Evolutionary conservation across 176 grass and related monocot genomes (phyloP).

Genomic region (Phoenix dactylifera): DNA sequence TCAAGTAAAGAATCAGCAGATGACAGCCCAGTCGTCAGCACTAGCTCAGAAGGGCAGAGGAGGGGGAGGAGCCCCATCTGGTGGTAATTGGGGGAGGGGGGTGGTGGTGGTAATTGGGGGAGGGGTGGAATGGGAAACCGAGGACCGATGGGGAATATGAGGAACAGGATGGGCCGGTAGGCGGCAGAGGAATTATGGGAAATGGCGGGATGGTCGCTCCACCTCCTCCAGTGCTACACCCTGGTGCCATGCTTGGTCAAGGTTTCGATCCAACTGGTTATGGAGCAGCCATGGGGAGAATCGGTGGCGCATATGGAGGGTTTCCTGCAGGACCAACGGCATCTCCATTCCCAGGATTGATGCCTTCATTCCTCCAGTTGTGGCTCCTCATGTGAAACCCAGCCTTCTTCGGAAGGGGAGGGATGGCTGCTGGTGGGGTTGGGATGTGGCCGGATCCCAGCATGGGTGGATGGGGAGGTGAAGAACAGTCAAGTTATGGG

Average conservation of each 20-base stretch:
- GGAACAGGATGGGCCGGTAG: slow-evolving; percentile 13
- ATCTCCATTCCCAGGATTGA: slow-evolving; percentile 19
- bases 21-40: neutral
- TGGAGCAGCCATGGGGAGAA: slow-evolving; percentile 13
- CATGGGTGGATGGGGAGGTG: slow-evolving; percentile 44
- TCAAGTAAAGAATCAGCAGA: slow-evolving; percentile 20
- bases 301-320: slow-evolving; percentile 10
- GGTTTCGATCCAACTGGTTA: slow-evolving; percentile 16
- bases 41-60: slow-evolving; percentile 20
- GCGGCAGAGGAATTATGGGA: slow-evolving; percentile 20
- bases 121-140: slow-evolving; percentile 23
- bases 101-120: slow-evolving; percentile 4
- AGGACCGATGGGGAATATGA: slow-evolving; percentile 17
- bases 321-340: slow-evolving; percentile 7
- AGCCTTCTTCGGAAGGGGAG: slow-evolving; percentile 28
- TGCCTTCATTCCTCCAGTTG: slow-evolving; percentile 9
- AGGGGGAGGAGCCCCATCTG: slow-evolving; percentile 1
- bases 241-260: slow-evolving; percentile 17
- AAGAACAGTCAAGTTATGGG: slow-evolving; percentile 37
- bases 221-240: slow-evolving; percentile 13
- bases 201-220: slow-evolving; percentile 21
- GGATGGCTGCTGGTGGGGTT: slow-evolving; percentile 27
- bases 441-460: slow-evolving; percentile 31
- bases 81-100: slow-evolving; percentile 7
- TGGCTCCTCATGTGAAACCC: slow-evolving; percentile 38